A percentile compares a stretch with the other conserved stretches of the same genome.
Evolutionary conservation across 495 filamentous ascomycete species (phyloP).

Genomic region (Echria macrotheca): DNA sequence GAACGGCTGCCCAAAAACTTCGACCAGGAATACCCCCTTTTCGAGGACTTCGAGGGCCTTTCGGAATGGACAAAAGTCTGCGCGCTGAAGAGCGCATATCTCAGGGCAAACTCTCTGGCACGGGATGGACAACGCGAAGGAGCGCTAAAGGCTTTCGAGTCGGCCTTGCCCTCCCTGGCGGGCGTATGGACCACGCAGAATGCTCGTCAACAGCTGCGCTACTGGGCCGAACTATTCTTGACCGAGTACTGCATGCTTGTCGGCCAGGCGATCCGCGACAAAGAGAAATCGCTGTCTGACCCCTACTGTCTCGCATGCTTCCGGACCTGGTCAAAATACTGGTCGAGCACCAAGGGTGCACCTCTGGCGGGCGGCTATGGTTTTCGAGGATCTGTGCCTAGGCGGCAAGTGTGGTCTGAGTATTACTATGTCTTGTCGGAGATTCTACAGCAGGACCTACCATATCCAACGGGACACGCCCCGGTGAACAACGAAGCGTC

Average conservation of each 20-base stretch:
- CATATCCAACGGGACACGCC: conserved; percentile 42
- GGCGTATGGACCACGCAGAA: conserved; percentile 37
- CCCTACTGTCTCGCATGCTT: conserved; percentile 50
- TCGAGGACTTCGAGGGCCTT: conserved; percentile 43
- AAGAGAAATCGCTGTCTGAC: conserved; percentile 39
- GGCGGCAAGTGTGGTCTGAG: conserved; percentile 65
- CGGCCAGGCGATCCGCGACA: conserved; percentile 48
- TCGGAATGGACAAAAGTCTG: conserved; percentile 76
- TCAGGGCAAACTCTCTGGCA: conserved; percentile 67
- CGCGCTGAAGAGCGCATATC: conserved; percentile 67
- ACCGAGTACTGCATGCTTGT: conserved; percentile 64
- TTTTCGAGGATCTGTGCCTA: conserved; percentile 42
- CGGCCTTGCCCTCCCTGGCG: conserved; percentile 55
- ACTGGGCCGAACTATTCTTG: conserved; percentile 74
- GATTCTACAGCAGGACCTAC: conserved; percentile 51
- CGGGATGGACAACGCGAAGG: conserved; percentile 47
- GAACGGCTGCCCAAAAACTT: conserved; percentile 59
- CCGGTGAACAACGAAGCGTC: conserved; percentile 38
- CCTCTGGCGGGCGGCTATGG: conserved; percentile 40
- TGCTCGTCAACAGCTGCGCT: conserved; percentile 54
- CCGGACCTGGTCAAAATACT: conserved; percentile 58
- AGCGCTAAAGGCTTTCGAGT: conserved; percentile 58
- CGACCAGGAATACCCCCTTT: conserved; percentile 43
- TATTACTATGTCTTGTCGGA: conserved; percentile 72
- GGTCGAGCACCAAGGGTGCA: conserved; percentile 36